Evolutionary conservation across 176 grass and related monocot species (phyloP).

Genomic region (Triticum turgidum): DNA sequence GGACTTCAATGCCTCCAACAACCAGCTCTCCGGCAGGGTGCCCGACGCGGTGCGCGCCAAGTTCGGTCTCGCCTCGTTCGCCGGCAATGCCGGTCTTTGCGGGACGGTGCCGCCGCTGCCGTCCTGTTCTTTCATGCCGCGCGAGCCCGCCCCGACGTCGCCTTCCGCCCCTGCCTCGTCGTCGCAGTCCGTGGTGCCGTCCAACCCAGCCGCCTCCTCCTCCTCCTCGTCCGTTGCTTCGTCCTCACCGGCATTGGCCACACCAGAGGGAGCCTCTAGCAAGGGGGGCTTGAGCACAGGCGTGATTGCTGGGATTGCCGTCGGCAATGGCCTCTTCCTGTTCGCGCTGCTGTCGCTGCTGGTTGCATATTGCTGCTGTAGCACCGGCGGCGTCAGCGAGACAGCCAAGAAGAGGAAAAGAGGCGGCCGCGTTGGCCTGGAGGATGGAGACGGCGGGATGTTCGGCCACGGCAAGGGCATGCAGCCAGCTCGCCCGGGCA

Average conservation of each 20-base stretch:
- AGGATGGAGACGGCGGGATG: conserved; percentile 26
- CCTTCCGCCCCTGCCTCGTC: conserved; percentile 30
- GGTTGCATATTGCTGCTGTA: conserved; percentile 55
- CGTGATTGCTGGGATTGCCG: conserved; percentile 53
- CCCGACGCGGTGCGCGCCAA: conserved; percentile 50
- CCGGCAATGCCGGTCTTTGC: conserved; percentile 56
- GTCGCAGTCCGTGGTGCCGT: conserved; percentile 62
- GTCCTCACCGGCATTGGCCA: conserved; percentile 44
- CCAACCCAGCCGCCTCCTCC: conserved; percentile 55
- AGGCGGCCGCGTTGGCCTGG: conserved; percentile 32
- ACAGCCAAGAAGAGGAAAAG: conserved; percentile 38
- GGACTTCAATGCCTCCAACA: conserved; percentile 74
- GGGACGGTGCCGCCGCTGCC: conserved; percentile 36
- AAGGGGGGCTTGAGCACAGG: conserved; percentile 49
- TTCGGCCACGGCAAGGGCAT: conserved; percentile 40
- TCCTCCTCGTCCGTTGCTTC: conserved; percentile 49
- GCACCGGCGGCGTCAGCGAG: conserved; percentile 14
- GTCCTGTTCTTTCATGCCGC: conserved; percentile 59
- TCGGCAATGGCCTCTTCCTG: conserved; percentile 55
- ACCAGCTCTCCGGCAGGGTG: conserved; percentile 72
- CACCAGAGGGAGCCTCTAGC: conserved; percentile 5
- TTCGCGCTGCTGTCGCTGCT: conserved; percentile 51
- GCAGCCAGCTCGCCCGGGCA: conserved; percentile 43
- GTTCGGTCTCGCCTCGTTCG: conserved; percentile 54
- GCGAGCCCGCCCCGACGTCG: conserved; percentile 43